Evolutionary conservation across 2,329 filamentous ascomycete genomes (phyloP).

Genomic region (Alternaria novae-zelandiae): DNA sequence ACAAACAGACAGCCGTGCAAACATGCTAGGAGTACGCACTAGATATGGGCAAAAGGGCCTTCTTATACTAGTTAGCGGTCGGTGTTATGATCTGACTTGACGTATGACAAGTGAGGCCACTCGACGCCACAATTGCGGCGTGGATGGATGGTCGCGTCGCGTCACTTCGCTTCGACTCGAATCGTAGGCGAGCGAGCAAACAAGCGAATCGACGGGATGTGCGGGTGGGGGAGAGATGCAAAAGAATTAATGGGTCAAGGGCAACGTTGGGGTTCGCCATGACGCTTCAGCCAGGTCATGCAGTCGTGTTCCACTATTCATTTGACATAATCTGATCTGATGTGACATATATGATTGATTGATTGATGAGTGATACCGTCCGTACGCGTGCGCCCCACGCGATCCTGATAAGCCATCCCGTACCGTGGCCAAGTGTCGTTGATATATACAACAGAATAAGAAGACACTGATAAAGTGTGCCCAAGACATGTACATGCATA

Average conservation of each 20-base stretch:
- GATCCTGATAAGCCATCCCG: background rate
- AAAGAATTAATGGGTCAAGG: background rate
- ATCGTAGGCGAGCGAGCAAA: background rate
- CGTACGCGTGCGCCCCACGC: background rate
- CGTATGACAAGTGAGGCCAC: background rate
- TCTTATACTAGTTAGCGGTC: background rate
- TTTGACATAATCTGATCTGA: background rate
- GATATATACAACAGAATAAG: constrained; percentile 1
- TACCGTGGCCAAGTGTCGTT: background rate
- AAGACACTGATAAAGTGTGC: background rate
- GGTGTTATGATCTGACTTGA: background rate
- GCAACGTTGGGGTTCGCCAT: background rate
- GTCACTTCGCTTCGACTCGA: background rate
- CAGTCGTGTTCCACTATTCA: background rate
- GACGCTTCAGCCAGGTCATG: background rate
- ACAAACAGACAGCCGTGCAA: background rate
- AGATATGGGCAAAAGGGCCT: background rate
- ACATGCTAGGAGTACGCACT: background rate
- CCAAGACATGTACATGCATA: background rate
- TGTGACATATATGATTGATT: background rate
- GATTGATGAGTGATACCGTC: background rate
- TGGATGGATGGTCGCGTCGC: background rate
- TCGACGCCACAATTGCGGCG: background rate
- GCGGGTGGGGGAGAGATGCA: background rate
- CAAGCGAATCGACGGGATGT: background rate